Conservation (phyloP, 116 monocot species). For the Dioscorea cayenensis region DNA sequence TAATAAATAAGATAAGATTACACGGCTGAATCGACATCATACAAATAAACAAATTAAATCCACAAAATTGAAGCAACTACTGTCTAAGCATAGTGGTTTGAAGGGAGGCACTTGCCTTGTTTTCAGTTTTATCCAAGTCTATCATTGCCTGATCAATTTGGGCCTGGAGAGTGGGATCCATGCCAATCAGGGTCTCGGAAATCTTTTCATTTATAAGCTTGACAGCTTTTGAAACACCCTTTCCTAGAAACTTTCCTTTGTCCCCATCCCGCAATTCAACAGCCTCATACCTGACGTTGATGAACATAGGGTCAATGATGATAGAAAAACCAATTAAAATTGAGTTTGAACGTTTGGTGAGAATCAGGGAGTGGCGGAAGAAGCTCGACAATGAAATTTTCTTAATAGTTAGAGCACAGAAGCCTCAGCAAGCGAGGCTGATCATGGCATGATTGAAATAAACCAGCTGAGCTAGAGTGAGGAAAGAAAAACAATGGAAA, state of each 20-base stretch:
- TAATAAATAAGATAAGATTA: too few species aligned
- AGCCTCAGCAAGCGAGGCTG: too few species aligned
- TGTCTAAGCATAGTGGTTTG: not conserved
- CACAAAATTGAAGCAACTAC: not conserved
- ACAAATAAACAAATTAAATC: not conserved
- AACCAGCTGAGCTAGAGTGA: too few species aligned
- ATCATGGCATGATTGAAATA: too few species aligned
- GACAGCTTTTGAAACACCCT: conserved; percentile 82
- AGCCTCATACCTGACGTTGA: conserved; percentile 50
- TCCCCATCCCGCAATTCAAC: conserved; percentile 79
- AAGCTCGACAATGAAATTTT: too few species aligned
- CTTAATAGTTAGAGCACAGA: too few species aligned
- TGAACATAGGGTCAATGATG: not conserved
- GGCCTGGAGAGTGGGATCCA: conserved; percentile 88
- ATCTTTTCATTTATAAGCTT: conserved; percentile 83
- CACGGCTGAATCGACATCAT: not conserved
- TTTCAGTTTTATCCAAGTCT: conserved; percentile 87
- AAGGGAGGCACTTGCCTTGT: conserved; percentile 53
- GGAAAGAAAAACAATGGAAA: not conserved
- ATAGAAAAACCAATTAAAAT: not conserved
- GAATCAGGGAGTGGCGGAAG: too few species aligned
- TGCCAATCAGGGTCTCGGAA: conserved; percentile 85
- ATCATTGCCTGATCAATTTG: conserved; percentile 97
- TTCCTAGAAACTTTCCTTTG: conserved; percentile 71
- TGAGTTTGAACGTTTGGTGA: not conserved